Conservation (phyloP, 306 rosid genomes). For the Prunus mume region DNA sequence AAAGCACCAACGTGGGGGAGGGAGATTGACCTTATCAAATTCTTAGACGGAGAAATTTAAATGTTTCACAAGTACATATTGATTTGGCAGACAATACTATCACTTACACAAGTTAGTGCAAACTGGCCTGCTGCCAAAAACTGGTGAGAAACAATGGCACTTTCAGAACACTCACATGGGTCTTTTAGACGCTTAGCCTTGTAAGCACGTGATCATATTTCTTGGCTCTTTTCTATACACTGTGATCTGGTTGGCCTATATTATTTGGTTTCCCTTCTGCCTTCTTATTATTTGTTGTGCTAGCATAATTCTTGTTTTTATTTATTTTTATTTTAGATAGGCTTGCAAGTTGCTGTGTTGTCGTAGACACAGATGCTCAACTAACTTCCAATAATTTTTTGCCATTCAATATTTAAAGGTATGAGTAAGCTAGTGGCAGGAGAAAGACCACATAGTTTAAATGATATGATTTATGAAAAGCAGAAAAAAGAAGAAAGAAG, state of each 20-base stretch:
- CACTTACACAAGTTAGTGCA: conserved; percentile 19
- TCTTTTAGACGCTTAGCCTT: not conserved
- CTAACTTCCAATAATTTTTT: not conserved
- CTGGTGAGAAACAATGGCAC: conserved; percentile 12
- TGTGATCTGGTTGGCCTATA: conserved; percentile 22
- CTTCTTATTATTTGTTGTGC: not conserved
- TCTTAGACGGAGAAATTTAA: too few relatives aligned
- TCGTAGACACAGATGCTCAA: conserved; percentile 8
- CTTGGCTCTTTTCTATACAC: conserved; percentile 33
- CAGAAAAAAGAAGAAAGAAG: not conserved
- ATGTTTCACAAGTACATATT: too few relatives aligned
- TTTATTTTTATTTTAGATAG: not conserved
- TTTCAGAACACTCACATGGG: conserved; percentile 46
- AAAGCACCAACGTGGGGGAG: too few relatives aligned
- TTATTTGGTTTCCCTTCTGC: conserved; percentile 24
- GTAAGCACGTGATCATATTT: conserved; percentile 17
- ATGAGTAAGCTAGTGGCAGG: conserved; percentile 26
- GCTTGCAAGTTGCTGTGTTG: conserved; percentile 13
- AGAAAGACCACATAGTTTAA: conserved; percentile 9
- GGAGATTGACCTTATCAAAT: too few relatives aligned
- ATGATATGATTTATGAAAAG: conserved; percentile 9
- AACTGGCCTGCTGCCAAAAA: not conserved
- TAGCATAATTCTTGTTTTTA: not conserved
- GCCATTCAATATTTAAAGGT: conserved; percentile 27
- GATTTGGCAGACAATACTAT: conserved; percentile 1